Evolutionary conservation across 1,284 basidiomycete genomes (phyloP), one percentile per base, ranked within the genome.

Genomic region (Schizophyllum amplum): DNA sequence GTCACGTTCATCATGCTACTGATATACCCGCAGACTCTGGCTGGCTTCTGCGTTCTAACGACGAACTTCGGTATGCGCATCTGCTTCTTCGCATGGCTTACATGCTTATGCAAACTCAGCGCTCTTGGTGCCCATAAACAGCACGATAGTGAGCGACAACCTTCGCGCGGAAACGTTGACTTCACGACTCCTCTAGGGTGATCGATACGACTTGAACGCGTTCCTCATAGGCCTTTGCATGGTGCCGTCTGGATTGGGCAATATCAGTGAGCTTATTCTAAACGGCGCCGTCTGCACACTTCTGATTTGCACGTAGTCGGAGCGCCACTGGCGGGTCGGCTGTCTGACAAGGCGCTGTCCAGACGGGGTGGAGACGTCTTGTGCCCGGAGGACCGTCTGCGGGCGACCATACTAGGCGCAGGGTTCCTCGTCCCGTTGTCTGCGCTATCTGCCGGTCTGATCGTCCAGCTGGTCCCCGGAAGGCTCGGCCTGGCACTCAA

Each of bases 141-240:
- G 72, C 54, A 75, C 74, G 1, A 69, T 79, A 51, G 73, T 76
- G 55, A 47, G 60, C 33, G 26, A 26, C 21, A n/a, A 27, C 25
- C 27, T n/a, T 59, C 7, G 52, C 23, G 4, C 33, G 11, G 33
- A 42, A 42, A 9, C 11, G 13, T 9, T 42, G 7, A 42, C 13
- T 17, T 42, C 3, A 51, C 27, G 57, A 4, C 47, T 27, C 46
- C 22, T 51, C 23, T 46, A 86, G 81, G 80, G 80, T 47, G 72
- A 71, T 1, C 74, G 76, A 25, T 90, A 87, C 66, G 69, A 75
- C 55, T 84, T 90, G 55, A 85, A 83, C 64, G 75, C 79, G 55
- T 83, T 80, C 0, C 53, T 86, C 24, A 71, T 86, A 15, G 86
- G 87, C 4, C 73, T 75, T 1, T 76, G 83, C 58, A 87, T 84